phyloP scores from a whole-genome alignment of 225 moss, liverwort and hornwort genomes.

The Pseudisothecium myosuroides region DNA sequence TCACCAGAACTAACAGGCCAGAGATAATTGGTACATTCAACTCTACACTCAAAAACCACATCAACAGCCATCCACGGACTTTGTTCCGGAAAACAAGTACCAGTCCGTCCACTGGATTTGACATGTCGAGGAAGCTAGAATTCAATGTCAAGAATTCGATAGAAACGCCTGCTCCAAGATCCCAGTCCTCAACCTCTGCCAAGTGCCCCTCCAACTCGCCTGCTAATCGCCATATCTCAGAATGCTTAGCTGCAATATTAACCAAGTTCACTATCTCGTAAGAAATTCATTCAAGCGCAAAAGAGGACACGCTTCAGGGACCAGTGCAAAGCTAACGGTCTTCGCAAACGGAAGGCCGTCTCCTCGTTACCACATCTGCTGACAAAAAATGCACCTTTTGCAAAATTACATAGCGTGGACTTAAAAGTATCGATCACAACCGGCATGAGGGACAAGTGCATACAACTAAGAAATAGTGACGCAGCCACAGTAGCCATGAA shows the following conservation, averaged over 20 bases:
- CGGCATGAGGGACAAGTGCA: too few species aligned
- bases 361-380: neutral
- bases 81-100: too few species aligned
- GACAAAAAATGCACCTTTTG: neutral
- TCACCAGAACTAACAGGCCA: neutral
- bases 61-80: too few species aligned
- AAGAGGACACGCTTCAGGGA: neutral
- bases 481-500: neutral
- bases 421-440: too few species aligned
- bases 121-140: slow-evolving; percentile 36
- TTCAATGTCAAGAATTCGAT: slow-evolving; percentile 70
- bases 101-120: slow-evolving; percentile 38
- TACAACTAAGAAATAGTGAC: too few species aligned
- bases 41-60: too few species aligned
- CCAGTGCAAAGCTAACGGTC: neutral
- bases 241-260: slow-evolving; percentile 40
- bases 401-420: too few species aligned
- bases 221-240: slow-evolving; percentile 66
- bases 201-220: slow-evolving; percentile 60
- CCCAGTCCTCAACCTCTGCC: slow-evolving; percentile 73
- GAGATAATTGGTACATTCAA: neutral
- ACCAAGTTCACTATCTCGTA: neutral
- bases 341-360: neutral
- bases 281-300: neutral
- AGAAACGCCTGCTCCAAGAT: slow-evolving; percentile 65